phyloP scores from a whole-genome alignment of 1,284 basidiomycete genomes.

The Puccinia coronata region DNA sequence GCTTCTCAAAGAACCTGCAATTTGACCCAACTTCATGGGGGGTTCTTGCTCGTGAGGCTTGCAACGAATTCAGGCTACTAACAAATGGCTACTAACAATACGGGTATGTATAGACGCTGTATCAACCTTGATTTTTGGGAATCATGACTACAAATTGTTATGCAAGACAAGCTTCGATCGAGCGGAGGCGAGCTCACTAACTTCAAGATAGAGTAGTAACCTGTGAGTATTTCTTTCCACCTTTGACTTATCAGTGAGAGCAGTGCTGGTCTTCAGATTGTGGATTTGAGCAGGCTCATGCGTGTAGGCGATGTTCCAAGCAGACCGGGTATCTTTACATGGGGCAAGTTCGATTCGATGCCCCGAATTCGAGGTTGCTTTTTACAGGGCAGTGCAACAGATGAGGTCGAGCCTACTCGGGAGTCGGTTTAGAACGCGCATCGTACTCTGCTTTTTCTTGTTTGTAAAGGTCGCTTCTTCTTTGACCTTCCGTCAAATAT shows the following conservation, averaged over 20 bases:
- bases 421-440: background rate
- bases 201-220: no score
- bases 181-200: no score
- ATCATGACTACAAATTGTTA: no score
- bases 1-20: background rate
- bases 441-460: slow-evolving; percentile 43
- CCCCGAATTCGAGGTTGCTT: no score
- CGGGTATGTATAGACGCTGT: background rate
- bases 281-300: background rate
- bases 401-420: background rate
- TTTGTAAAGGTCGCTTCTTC: slow-evolving; percentile 36
- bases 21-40: background rate
- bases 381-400: no score
- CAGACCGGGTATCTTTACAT: background rate
- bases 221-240: no score
- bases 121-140: no score
- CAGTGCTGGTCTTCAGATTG: background rate
- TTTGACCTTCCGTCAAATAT: slow-evolving; percentile 27
- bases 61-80: background rate
- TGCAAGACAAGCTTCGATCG: no score
- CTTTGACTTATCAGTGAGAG: background rate
- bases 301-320: background rate
- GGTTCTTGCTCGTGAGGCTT: background rate
- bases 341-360: no score
- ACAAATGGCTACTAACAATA: background rate